phyloP scores from a whole-genome alignment of 2,329 filamentous ascomycete species.

The Aschersonia sp. region DNA sequence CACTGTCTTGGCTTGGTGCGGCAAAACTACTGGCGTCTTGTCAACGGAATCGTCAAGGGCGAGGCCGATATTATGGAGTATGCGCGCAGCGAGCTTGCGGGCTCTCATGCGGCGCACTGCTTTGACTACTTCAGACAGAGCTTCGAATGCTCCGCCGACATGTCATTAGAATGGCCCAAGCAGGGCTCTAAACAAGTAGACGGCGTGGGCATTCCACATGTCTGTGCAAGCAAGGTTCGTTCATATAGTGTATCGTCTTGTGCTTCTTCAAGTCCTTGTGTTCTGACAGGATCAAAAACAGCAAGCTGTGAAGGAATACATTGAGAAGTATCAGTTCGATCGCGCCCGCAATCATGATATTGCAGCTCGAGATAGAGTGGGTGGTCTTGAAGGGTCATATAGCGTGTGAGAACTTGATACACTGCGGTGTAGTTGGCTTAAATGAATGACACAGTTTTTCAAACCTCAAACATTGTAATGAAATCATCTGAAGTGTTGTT shows the following conservation, averaged over 20 bases:
- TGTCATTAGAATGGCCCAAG: conserved; percentile 6
- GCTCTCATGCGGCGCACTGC: conserved; percentile 21
- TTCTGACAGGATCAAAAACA: neutral
- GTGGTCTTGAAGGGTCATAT: too few relatives aligned
- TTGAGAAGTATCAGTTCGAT: conserved; percentile 2
- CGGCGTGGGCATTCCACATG: conserved; percentile 1
- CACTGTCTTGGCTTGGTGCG: conserved; percentile 7
- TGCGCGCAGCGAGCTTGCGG: neutral
- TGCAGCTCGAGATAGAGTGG: neutral
- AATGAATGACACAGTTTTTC: too few relatives aligned
- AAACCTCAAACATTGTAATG: too few relatives aligned
- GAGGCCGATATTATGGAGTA: neutral
- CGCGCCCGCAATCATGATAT: conserved; percentile 1
- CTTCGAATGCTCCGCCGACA: conserved; percentile 20
- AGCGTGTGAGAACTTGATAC: too few relatives aligned
- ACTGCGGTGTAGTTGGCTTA: too few relatives aligned
- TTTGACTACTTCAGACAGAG: conserved; percentile 25
- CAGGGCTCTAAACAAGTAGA: conserved; percentile 2
- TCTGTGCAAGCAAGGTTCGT: conserved; percentile 2
- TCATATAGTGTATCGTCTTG: neutral
- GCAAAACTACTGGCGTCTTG: conserved; percentile 3
- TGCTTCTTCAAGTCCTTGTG: neutral
- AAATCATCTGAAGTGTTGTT: too few relatives aligned
- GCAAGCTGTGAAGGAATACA: conserved; percentile 2
- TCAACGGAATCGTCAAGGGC: conserved; percentile 1